Percentiles rank a stretch among this genome's conserved stretches.
Conservation (phyloP, 1,284 basidiomycete species). For the Agroathelia rolfsii region DNA sequence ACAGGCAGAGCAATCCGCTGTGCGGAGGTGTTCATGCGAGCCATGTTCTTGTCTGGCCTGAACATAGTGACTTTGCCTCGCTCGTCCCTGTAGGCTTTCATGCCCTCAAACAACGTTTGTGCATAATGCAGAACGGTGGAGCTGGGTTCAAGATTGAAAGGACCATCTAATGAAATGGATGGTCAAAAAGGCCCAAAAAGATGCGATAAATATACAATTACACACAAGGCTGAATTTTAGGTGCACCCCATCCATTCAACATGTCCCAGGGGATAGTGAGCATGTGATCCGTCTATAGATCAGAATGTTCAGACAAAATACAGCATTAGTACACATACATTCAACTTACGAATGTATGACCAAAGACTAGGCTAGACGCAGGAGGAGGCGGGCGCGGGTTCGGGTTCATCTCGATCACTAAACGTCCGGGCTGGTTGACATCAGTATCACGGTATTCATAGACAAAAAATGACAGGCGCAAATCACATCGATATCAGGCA, state of each 20-base stretch:
- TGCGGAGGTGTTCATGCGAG: constrained; percentile 78
- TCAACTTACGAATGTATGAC: constrained; percentile 56
- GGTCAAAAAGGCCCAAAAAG: constrained; percentile 5
- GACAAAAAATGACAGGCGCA: constrained; percentile 4
- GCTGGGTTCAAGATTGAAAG: constrained; percentile 73
- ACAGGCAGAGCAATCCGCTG: constrained; percentile 69
- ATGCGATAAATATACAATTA: constrained; percentile 7
- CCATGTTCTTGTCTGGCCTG: constrained; percentile 98
- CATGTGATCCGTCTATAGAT: constrained; percentile 94
- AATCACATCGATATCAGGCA: constrained; percentile 35
- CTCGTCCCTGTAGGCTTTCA: constrained; percentile 89
- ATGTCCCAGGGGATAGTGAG: constrained; percentile 74
- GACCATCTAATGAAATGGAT: constrained; percentile 42
- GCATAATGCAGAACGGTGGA: constrained; percentile 93
- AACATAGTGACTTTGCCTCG: constrained; percentile 82
- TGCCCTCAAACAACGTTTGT: constrained; percentile 84
- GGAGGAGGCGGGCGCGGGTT: constrained; percentile 45
- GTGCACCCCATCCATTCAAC: constrained; percentile 71
- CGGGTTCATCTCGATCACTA: constrained; percentile 38
- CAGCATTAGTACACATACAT: constrained; percentile 4
- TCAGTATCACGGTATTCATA: no score
- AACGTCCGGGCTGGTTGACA: constrained; percentile 32
- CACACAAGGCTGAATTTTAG: constrained; percentile 78
- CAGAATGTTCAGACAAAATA: constrained; percentile 9
- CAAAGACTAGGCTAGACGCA: constrained; percentile 50